phyloP scores from a whole-genome alignment of 1,284 basidiomycete genomes.

The Volvariella volvacea region DNA sequence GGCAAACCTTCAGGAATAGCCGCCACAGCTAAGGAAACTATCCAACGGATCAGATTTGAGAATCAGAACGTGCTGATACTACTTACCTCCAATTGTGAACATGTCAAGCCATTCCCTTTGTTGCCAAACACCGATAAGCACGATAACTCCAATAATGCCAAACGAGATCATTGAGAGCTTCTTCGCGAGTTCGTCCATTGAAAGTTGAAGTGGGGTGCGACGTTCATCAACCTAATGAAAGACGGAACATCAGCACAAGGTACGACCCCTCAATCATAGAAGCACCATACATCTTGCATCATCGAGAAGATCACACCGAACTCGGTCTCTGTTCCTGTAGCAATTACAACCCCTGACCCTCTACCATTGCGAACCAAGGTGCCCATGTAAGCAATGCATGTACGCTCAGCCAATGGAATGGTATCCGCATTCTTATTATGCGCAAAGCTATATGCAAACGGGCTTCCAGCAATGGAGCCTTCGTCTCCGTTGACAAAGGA shows the following conservation, averaged over 20 bases:
- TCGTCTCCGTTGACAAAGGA: slow-evolving; percentile 10
- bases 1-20: slow-evolving; percentile 97
- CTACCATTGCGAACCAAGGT: slow-evolving; percentile 92
- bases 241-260: neutral
- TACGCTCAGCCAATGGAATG: slow-evolving; percentile 78
- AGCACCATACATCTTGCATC: slow-evolving; percentile 84
- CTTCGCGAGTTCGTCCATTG: slow-evolving; percentile 96
- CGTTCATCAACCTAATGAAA: slow-evolving; percentile 77
- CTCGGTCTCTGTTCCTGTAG: slow-evolving; percentile 85
- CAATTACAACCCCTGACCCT: slow-evolving; percentile 85
- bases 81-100: slow-evolving; percentile 95
- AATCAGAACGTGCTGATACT: neutral
- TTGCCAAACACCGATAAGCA: slow-evolving; percentile 86
- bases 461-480: too few relatives aligned
- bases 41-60: slow-evolving; percentile 6
- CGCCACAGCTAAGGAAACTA: slow-evolving; percentile 93
- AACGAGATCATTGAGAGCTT: slow-evolving; percentile 89
- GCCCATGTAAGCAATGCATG: slow-evolving; percentile 94
- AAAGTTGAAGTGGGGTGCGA: slow-evolving; percentile 88
- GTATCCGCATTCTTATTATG: slow-evolving; percentile 30
- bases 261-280: neutral
- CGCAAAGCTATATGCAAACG: too few relatives aligned
- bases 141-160: slow-evolving; percentile 89
- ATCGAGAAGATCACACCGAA: slow-evolving; percentile 96
- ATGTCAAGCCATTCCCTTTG: slow-evolving; percentile 91